These are phyloP conservation scores for Fusarium succisae DNA, from an alignment of 2,329 filamentous ascomycete species.

Conservation along the genomic window DNA sequence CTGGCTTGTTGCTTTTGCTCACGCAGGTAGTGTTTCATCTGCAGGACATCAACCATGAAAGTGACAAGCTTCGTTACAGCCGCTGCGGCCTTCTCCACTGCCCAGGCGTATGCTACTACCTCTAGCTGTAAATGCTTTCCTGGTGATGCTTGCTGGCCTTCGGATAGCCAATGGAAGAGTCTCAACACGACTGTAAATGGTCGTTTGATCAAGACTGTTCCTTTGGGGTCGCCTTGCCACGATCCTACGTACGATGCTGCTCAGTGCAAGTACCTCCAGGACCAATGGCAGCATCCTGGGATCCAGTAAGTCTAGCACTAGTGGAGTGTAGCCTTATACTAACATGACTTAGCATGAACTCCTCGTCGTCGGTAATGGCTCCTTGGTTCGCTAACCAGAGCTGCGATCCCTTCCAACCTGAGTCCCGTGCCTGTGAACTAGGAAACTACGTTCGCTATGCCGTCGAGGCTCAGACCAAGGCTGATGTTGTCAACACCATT, in stretches of 20 bases:
- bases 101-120: not conserved
- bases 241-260: slow-evolving; percentile 56
- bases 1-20: not conserved
- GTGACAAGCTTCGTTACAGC: not conserved
- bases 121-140: slow-evolving; percentile 53
- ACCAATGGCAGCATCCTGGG: slow-evolving; percentile 55
- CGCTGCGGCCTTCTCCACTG: not conserved
- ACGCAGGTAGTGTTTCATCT: not conserved
- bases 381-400: slow-evolving; percentile 50
- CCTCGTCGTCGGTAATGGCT: slow-evolving; percentile 46
- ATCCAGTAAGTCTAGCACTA: slow-evolving; percentile 51
- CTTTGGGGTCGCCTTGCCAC: slow-evolving; percentile 62
- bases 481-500: slow-evolving; percentile 45
- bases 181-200: slow-evolving; percentile 63
- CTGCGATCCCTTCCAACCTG: slow-evolving; percentile 50
- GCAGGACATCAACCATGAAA: not conserved
- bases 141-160: slow-evolving; percentile 63
- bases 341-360: slow-evolving; percentile 26
- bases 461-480: slow-evolving; percentile 47
- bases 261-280: slow-evolving; percentile 53
- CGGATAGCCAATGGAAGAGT: slow-evolving; percentile 52
- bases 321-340: not conserved
- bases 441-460: slow-evolving; percentile 57
- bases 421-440: slow-evolving; percentile 49
- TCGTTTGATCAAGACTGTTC: slow-evolving; percentile 59